Base-by-base conservation (phyloP, 176 grass and related monocot genomes). In the Leersia perrieri region DNA sequence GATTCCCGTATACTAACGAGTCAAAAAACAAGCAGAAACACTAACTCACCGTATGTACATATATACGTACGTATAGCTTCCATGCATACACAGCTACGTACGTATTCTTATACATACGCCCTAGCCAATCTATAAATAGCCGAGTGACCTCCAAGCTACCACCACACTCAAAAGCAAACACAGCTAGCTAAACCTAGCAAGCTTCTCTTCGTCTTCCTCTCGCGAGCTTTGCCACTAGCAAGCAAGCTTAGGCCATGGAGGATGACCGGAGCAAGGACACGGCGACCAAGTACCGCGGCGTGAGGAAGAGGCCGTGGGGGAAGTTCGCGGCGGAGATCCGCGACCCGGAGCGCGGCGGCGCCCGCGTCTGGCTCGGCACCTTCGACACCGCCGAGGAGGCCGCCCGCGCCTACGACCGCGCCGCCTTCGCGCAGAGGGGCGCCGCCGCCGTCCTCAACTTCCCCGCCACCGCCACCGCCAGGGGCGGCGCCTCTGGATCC, bases 321-420 rank as follows among this genome's bases (percentile, higher is more conserved):
- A 87, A 90, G 80, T 94, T 83, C 41, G 85, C 89, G 0, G 92
- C 86, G 18, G 89, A 94, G 86, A 94, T 94, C 53, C 89, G 92
- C 22, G 92, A 94, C 75, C 72, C 88, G 7, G 85, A 87, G 61
- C 78, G 83, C 40, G 86, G 82, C 39, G 77, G 86, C 5, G 86
- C 78, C 23, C 84, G 89, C 29, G 89, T 76, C 11, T 94, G 92
- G 92, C 86, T 94, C 7, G 92, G 92, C 33, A 91, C 92, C 11
- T 94, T 94, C 63, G 86, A 91, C 72, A 91, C 82, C 44, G 92
- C 89, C 0, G 80, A 91, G 61, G 92, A 81, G 63, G 92, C 92
- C 0, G 92, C 92, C n/a, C 71, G 87, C 34, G 92, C 86, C 4
- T 94, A 94, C 63, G 89, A 94, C 65, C 83, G 79, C 3, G 86